Evolutionary conservation across 148 eudicot genomes (phyloP).

Genomic region (Polygonum maritimum): DNA sequence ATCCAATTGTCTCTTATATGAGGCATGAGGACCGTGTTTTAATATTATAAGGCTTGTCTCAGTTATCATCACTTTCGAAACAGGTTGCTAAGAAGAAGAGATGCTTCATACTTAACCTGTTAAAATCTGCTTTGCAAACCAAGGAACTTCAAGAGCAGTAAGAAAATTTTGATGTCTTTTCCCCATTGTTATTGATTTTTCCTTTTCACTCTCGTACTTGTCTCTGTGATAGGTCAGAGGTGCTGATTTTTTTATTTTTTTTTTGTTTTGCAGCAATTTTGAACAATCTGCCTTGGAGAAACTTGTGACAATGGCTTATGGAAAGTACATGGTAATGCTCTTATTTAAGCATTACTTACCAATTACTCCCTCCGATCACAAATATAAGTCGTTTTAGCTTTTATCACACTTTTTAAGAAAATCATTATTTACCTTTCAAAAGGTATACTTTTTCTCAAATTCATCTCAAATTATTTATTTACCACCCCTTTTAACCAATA

Average conservation of each 20-base stretch:
- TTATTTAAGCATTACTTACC: neutral
- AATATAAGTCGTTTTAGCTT: too few relatives aligned
- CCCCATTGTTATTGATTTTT: neutral
- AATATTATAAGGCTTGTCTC: neutral
- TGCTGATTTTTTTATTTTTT: neutral
- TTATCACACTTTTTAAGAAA: too few relatives aligned
- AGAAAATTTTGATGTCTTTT: neutral
- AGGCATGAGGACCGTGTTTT: neutral
- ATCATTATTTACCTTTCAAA: too few relatives aligned
- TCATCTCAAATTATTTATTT: too few relatives aligned
- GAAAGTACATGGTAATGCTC: constrained; percentile 56
- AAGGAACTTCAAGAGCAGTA: constrained; percentile 61
- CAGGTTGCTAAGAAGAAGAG: constrained; percentile 45
- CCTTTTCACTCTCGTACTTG: constrained; percentile 3
- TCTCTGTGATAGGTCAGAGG: constrained; percentile 9
- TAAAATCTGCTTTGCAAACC: constrained; percentile 28
- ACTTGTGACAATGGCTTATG: constrained; percentile 51
- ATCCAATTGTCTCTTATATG: neutral
- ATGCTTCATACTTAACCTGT: constrained; percentile 28
- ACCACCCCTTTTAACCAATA: too few relatives aligned
- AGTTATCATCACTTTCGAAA: neutral
- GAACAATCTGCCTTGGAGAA: constrained; percentile 51
- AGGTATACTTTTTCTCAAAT: too few relatives aligned
- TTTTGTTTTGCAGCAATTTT: constrained; percentile 33
- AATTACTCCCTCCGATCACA: too few relatives aligned